These are phyloP conservation scores for Turritis glabra DNA, from an alignment of 345 rosid species.

Conservation along the genomic window DNA sequence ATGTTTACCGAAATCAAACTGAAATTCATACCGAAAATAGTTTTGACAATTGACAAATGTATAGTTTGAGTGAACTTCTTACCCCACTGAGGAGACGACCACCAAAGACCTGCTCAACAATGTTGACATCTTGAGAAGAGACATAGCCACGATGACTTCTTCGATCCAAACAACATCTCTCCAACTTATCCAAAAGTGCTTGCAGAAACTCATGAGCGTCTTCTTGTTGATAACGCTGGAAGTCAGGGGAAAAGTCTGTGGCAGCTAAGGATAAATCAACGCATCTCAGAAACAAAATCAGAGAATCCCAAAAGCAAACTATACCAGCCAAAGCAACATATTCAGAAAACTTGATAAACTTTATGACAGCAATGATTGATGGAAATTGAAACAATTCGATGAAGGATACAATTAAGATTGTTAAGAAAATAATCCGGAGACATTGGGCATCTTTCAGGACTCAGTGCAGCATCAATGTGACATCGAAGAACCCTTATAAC, in stretches of 20 bases:
- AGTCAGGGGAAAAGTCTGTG: slow-evolving; percentile 60
- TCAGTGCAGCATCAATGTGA: slow-evolving; percentile 58
- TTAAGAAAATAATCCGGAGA: slow-evolving; percentile 52
- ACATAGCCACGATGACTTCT: slow-evolving; percentile 21
- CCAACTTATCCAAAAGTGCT: slow-evolving; percentile 69
- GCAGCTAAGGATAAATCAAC: slow-evolving; percentile 44
- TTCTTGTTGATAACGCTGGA: slow-evolving; percentile 66
- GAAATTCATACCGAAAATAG: neutral
- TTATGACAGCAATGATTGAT: neutral
- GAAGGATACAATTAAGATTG: slow-evolving; percentile 72
- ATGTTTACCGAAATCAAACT: neutral
- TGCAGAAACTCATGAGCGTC: slow-evolving; percentile 92
- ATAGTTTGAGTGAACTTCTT: slow-evolving; percentile 23
- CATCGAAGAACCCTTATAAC: slow-evolving; percentile 48
- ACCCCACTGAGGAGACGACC: slow-evolving; percentile 78
- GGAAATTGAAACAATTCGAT: neutral
- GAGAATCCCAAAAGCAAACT: neutral
- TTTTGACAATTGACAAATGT: neutral
- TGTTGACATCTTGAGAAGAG: slow-evolving; percentile 41
- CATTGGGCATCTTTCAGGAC: slow-evolving; percentile 47
- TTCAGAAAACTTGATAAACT: neutral
- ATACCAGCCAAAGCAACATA: slow-evolving; percentile 1
- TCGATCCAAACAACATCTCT: slow-evolving; percentile 55
- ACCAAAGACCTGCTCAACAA: slow-evolving; percentile 63
- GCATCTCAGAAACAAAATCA: neutral